These are phyloP conservation scores for Aplosporella prunicola DNA, from an alignment of 2,329 filamentous ascomycete species.

Conservation along the genomic window DNA sequence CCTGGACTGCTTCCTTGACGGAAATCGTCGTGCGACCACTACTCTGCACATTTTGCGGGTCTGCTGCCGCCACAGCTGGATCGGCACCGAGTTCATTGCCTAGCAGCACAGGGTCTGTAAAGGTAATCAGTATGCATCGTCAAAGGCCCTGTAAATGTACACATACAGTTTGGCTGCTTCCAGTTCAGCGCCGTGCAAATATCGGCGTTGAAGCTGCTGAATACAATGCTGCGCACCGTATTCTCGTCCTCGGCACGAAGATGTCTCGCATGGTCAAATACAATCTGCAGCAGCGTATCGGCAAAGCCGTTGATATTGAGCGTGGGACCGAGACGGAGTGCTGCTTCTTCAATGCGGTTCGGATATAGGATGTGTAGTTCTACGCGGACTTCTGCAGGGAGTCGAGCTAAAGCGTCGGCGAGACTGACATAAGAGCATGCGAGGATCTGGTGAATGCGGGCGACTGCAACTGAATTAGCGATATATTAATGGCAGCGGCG, in stretches of 20 bases:
- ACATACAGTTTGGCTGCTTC: slow-evolving; percentile 92
- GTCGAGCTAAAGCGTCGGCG: slow-evolving; percentile 60
- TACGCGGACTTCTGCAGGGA: slow-evolving; percentile 74
- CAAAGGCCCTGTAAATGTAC: not conserved
- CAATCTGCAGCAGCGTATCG: slow-evolving; percentile 71
- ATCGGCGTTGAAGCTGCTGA: slow-evolving; percentile 83
- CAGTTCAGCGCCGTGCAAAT: slow-evolving; percentile 94
- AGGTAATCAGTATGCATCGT: not conserved
- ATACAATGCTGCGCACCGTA: slow-evolving; percentile 76
- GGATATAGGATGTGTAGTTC: slow-evolving; percentile 92
- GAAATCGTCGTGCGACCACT: slow-evolving; percentile 69
- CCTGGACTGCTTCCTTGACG: slow-evolving; percentile 88
- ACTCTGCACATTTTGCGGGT: slow-evolving; percentile 39
- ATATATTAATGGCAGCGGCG: no score
- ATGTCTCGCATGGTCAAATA: slow-evolving; percentile 81
- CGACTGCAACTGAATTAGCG: slow-evolving; percentile 17
- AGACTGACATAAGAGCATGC: slow-evolving; percentile 71
- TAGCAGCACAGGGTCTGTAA: slow-evolving; percentile 71
- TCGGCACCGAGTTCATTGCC: slow-evolving; percentile 81
- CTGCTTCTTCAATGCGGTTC: slow-evolving; percentile 60
- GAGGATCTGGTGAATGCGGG: slow-evolving; percentile 61
- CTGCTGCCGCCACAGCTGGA: slow-evolving; percentile 29
- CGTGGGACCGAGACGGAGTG: slow-evolving; percentile 60
- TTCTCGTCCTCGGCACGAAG: slow-evolving; percentile 53
- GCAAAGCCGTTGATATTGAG: slow-evolving; percentile 79